Conservation (phyloP, 371 early-diverging fungal genomes). For the Lichtheimia ornata region DNA sequence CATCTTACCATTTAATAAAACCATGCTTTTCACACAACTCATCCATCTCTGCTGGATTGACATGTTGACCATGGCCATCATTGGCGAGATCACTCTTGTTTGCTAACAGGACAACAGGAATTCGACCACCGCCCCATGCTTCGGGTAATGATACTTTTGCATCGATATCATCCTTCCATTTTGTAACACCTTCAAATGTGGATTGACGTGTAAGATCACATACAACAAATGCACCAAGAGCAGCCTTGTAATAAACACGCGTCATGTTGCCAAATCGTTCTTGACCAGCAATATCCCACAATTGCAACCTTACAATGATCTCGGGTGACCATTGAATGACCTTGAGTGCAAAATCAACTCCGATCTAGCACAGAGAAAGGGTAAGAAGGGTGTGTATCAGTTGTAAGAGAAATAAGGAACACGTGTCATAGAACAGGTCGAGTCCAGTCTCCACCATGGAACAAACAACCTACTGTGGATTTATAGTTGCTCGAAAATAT, state of each 20-base stretch:
- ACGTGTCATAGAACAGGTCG: background rate
- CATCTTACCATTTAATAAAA: constrained; percentile 54
- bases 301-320: constrained; percentile 65
- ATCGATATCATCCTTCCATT: constrained; percentile 75
- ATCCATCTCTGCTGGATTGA: constrained; percentile 51
- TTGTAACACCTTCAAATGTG: constrained; percentile 72
- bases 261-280: constrained; percentile 81
- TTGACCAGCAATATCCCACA: constrained; percentile 90
- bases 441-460: background rate
- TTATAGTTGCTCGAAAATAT: constrained; percentile 73
- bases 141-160: constrained; percentile 60
- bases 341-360: constrained; percentile 86
- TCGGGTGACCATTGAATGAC: constrained; percentile 65
- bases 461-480: constrained; percentile 59
- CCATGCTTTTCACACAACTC: constrained; percentile 58
- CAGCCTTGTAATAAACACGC: constrained; percentile 82
- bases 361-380: constrained; percentile 49
- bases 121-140: constrained; percentile 59
- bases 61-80: constrained; percentile 50
- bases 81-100: constrained; percentile 57
- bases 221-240: constrained; percentile 77
- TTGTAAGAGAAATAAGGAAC: background rate
- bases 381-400: background rate
- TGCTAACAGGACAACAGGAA: constrained; percentile 65
- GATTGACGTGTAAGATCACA: constrained; percentile 77